Evolutionary conservation across 345 rosid genomes (phyloP).

Genomic region (Turnera subulata): DNA sequence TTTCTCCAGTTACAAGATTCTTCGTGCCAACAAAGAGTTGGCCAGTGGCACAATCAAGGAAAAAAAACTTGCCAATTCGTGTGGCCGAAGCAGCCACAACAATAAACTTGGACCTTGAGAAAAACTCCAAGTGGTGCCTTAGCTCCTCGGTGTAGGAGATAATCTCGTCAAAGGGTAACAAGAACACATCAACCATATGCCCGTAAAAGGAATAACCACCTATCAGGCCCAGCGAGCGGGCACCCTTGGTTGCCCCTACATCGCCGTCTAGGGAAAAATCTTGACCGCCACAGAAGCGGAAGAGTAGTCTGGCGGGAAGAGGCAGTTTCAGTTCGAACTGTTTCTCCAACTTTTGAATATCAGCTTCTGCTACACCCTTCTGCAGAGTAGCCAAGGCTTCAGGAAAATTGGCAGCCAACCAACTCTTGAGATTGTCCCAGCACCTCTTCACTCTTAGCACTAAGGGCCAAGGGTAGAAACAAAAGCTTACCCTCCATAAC

Average conservation of each 20-base stretch:
- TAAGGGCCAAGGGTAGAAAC: slow-evolving; percentile 79
- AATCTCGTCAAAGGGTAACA: slow-evolving; percentile 51
- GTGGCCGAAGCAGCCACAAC: slow-evolving; percentile 57
- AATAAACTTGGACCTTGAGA: slow-evolving; percentile 28
- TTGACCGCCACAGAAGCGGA: slow-evolving; percentile 84
- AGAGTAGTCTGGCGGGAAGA: slow-evolving; percentile 68
- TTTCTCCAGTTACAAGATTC: slow-evolving; percentile 41
- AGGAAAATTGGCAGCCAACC: slow-evolving; percentile 63
- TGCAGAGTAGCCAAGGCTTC: slow-evolving; percentile 66
- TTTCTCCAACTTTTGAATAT: slow-evolving; percentile 46
- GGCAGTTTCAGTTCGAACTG: slow-evolving; percentile 63
- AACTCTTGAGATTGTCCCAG: slow-evolving; percentile 59
- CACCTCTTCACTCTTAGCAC: slow-evolving; percentile 67
- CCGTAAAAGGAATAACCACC: slow-evolving; percentile 64
- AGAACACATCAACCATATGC: slow-evolving; percentile 60
- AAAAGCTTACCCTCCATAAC: slow-evolving; percentile 66
- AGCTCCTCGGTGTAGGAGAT: slow-evolving; percentile 40
- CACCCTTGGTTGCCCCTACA: neutral
- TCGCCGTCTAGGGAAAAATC: slow-evolving; percentile 16
- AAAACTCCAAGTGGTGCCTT: slow-evolving; percentile 16
- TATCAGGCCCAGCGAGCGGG: slow-evolving; percentile 49
- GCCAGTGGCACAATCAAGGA: slow-evolving; percentile 70
- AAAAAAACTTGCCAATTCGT: slow-evolving; percentile 44
- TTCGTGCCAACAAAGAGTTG: slow-evolving; percentile 64
- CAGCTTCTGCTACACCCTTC: slow-evolving; percentile 72